Percentiles rank a stretch among this genome's conserved stretches.
Evolutionary conservation across 2,329 filamentous ascomycete species (phyloP).

Genomic region (Fusarium redolens): DNA sequence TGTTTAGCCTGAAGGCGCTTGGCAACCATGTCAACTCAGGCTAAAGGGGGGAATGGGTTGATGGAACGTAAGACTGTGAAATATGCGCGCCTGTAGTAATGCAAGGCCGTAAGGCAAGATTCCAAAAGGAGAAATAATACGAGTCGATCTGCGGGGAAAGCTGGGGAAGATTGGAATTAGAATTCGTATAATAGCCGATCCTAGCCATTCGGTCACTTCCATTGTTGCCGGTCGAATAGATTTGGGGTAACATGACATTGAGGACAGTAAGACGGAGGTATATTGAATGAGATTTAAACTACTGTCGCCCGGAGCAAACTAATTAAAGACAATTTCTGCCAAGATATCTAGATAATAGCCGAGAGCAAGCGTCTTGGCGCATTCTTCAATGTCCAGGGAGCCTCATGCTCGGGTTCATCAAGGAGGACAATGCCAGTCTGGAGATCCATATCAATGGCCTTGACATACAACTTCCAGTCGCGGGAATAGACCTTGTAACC

Average conservation of each 20-base stretch:
- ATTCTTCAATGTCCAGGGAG: background rate
- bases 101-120: background rate
- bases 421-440: conserved; percentile 82
- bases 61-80: background rate
- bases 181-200: background rate
- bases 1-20: conserved; percentile 18
- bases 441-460: conserved; percentile 82
- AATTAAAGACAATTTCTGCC: background rate
- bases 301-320: background rate
- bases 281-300: background rate
- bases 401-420: conserved; percentile 65
- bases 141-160: conserved; percentile 27
- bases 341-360: conserved; percentile 7
- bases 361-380: conserved; percentile 8
- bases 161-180: conserved; percentile 3
- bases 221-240: background rate
- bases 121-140: background rate
- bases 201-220: background rate
- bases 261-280: background rate
- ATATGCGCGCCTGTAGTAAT: conserved; percentile 19
- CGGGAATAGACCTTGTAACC: conserved; percentile 79
- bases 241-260: background rate
- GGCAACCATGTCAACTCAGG: conserved; percentile 3
- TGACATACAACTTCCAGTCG: conserved; percentile 69
- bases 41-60: conserved; percentile 19